Evolutionary conservation across 306 rosid genomes (phyloP), one percentile per base, ranked within the genome.

Genomic region (Crotalaria pallida): DNA sequence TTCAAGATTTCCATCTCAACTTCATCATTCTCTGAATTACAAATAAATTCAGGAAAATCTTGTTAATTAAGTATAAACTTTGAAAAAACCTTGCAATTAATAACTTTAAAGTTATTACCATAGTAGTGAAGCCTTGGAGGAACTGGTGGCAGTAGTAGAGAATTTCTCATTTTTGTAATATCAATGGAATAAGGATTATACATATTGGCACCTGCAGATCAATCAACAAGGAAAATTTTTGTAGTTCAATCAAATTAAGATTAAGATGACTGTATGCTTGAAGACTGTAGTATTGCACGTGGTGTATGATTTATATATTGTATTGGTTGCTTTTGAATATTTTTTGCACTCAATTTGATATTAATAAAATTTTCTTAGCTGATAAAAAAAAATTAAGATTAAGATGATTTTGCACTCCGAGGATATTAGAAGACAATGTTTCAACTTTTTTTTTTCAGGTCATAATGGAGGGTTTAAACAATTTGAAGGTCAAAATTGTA

Each of bases 21-120:
- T 15, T 84, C 88, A 61, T 72, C 71, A 24, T 69, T 47, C 17
- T 87, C 95, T 83, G 84, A 74, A 27, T 64, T 17, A 26, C 41
- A 10, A 41, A 72, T 33, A 57, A 44, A 7, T 10, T 23, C 5
- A 73, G 26, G 9, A 10, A 63, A 64, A 56, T 18, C 13, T 22
- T 44, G 36, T 40, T 23, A 38, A 65, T 7, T 26, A 3, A 64
- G 17, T 31, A 6, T 36, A 3, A 43, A 50, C n/a, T 12, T 45
- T 67, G 2, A 24, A 24, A 15, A 58, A 2, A 8, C 2, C 6
- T 51, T 43, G 44, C 18, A 52, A 16, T 22, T 10, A 22, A 15
- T 36, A 57, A 3, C 23, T 22, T 47, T 56, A 10, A 47, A 50
- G 31, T 31, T 65, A 67, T 79, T 80, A 83, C 90, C 87, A 23